Evolutionary conservation across 805 yeast species (phyloP).

Genomic region (Tanozyma kutaoensis): DNA sequence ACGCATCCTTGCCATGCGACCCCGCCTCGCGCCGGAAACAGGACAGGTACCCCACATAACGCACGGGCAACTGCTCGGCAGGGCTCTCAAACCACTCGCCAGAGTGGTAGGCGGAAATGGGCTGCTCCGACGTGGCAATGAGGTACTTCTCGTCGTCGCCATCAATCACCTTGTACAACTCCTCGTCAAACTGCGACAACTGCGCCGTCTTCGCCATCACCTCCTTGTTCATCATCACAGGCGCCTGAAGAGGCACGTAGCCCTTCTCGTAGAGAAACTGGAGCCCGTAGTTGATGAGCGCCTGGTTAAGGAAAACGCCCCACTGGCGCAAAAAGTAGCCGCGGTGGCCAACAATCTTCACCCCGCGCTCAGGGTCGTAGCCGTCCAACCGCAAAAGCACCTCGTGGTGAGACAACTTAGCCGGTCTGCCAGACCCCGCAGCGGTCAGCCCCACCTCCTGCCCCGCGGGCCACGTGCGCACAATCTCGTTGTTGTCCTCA

Average conservation of each 20-base stretch:
- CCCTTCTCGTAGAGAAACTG: conserved; percentile 66
- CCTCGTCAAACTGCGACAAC: conserved; percentile 95
- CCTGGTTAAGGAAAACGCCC: conserved; percentile 97
- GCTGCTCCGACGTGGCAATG: conserved; percentile 98
- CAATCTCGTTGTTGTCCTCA: conserved; percentile 84
- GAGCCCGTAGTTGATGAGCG: conserved; percentile 92
- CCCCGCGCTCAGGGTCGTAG: conserved; percentile 98
- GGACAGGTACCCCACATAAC: conserved; percentile 96
- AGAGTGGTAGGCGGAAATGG: conserved; percentile 94
- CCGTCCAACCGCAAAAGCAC: conserved; percentile 89
- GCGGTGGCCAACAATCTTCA: conserved; percentile 94
- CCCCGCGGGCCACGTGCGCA: conserved; percentile 59
- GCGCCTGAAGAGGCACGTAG: conserved; percentile 90
- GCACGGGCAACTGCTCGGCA: conserved; percentile 87
- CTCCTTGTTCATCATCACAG: conserved; percentile 99
- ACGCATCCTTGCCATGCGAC: conserved; percentile 97
- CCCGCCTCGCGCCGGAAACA: conserved; percentile 99
- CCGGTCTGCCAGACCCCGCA: conserved; percentile 65
- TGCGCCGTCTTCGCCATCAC: conserved; percentile 99
- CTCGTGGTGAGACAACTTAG: conserved; percentile 88
- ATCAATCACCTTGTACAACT: conserved; percentile 89
- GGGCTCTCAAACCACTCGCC: conserved; percentile 98
- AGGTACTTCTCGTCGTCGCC: conserved; percentile 96
- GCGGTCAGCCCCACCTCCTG: conserved; percentile 50
- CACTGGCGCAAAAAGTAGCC: conserved; percentile 91